Base-by-base conservation (phyloP, 495 filamentous ascomycete species). In the Penicillium nucicola region DNA sequence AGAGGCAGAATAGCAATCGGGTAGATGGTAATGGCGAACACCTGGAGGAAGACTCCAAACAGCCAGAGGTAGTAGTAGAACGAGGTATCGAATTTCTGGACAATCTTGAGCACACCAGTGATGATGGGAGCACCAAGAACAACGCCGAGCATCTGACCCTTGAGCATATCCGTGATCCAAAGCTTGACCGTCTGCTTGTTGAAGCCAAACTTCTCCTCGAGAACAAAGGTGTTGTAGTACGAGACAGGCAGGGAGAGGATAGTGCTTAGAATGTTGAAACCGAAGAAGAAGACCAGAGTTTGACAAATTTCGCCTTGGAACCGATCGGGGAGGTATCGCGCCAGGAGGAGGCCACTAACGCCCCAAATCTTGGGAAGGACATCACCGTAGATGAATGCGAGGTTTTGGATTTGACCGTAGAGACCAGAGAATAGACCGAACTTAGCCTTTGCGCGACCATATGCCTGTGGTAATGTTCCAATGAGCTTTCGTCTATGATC, bases 1-100 rank as follows among this genome's bases (percentile, higher is more conserved):
- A 97, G 71, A 2, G 93, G 93, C 50, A 97, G 75, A 60, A 98
- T 98, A 46, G 84, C 82, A 53, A 97, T 90, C 1, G 93, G 93
- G 70, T 97, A 97, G 69, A 96, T 87, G 35, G 93, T 96, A 52
- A 97, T 96, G 68, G 88, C 89, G 66, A 93, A 90, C 53, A 96
- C 76, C 74, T 96, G 92, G 28, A 97, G 80, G 39, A 81, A 83
- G 48, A 96, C 79, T 50, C 84, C 86, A 60, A 97, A 97, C 36
- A 96, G 68, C 92, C 92, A 98, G 52, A 97, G 83, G 61, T 96
- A 98, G 74, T 92, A 95, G 79, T 96, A 97, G 77, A 97, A 98
- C 65, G 84, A 81, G 62, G 80, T 86, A 40, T 92, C 93, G 25
- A 93, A 95, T 70, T 84, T 87, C 70, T 96, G 85, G 51, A 97